A percentile compares a stretch with the other conserved stretches of the same genome.
phyloP scores from a whole-genome alignment of 768 basidiomycete genomes.

The Agaricus blazei region DNA sequence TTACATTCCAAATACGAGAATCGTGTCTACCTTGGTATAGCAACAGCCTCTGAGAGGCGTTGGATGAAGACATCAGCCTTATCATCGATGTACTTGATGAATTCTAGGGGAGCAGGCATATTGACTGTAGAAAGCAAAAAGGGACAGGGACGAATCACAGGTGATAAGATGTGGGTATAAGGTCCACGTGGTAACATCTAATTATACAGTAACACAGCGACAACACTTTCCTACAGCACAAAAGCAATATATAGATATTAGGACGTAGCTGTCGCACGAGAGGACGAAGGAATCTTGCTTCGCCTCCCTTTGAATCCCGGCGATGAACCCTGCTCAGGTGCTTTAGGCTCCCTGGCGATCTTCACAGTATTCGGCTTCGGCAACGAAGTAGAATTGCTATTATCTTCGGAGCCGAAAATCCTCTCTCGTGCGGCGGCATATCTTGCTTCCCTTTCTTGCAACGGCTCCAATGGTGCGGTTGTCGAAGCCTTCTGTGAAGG shows the following conservation, averaged over 20 bases:
- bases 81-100: conserved; percentile 53
- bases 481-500: conserved; percentile 24
- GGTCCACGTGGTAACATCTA: neutral
- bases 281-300: neutral
- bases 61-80: conserved; percentile 73
- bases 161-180: neutral
- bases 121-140: neutral
- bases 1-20: conserved; percentile 7
- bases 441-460: conserved; percentile 65
- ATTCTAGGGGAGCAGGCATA: conserved; percentile 48
- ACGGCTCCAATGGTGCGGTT: conserved; percentile 25
- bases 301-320: conserved; percentile 5
- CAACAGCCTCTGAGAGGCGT: conserved; percentile 75
- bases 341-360: conserved; percentile 3
- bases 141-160: neutral
- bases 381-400: neutral
- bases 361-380: neutral
- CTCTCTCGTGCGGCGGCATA: conserved; percentile 72
- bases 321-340: conserved; percentile 3
- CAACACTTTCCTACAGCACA: neutral
- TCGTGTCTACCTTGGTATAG: conserved; percentile 64
- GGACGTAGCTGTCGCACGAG: neutral
- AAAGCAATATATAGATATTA: neutral
- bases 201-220: neutral
- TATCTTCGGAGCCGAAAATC: conserved; percentile 48